Base-by-base conservation (phyloP, 192 early-diverging fungal genomes). In the Mortierella antarctica region DNA sequence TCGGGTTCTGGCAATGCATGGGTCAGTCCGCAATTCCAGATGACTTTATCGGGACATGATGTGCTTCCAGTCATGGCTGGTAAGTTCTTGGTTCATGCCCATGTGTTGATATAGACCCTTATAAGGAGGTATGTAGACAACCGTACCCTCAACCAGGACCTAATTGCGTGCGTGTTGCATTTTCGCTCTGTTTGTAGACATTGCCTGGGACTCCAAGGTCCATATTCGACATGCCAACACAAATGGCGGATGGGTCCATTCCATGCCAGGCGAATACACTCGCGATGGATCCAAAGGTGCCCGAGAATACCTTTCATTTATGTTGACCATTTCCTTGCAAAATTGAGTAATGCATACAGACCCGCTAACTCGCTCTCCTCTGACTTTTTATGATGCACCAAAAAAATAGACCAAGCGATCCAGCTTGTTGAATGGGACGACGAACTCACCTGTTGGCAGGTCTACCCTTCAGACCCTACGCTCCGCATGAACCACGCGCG, bases 1-100 rank as follows among this genome's bases (percentile, higher is more conserved):
- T 88, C 88, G 45, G 97, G 97, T 20, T 91, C 93, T n/a, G 97
- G 97, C 31, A 95, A 97, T 82, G 89, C 88, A 0, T 96, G 96
- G 83, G 95, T 98, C 92, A 92, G 90, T 82, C 88, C 93, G 49
- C 88, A 89, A 64, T 97, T 98, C 88, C 94, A 97, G 75, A 89
- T 91, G 65, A 91, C 92, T 23, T 86, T 99, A 11, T 65, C 73
- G 44, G 96, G 95, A 21, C 92, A 89, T 72, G 77, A 83, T 45
- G 74, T 92, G 15, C 9, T 64, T 21, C 83, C 85, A 31, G 85
- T 80, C n/a, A 82, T 82, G 66, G 82, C 88, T 61, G 88, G 91
- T 62, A 85, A 95, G 61, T 87, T 89, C 41, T 95, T 87, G 64
- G 5, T 55, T 55, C n/a, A 21, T 55, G 4, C 1, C 54, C 31